Evolutionary conservation across 352 stramenopile genomes (phyloP), one percentile per base, ranked within the genome.

Genomic region (Globisporangium cylindrosporum): DNA sequence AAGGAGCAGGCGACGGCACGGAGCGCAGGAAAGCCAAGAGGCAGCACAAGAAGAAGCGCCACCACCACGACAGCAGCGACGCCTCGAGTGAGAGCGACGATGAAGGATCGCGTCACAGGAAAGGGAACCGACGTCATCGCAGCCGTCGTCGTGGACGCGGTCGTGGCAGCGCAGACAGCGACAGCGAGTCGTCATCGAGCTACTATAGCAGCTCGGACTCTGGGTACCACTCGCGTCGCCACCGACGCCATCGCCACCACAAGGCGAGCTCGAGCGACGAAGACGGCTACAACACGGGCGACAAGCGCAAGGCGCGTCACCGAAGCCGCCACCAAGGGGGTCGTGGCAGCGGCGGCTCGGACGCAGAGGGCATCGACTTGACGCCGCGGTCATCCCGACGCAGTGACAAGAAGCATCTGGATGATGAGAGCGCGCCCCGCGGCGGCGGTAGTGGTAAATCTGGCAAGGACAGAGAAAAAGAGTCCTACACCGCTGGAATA

Each of bases 241-340:
- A 74, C 32, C 73, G 81, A 27, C 82, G 81, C 54, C 77, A 75
- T 34, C 79, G 69, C 22, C 60, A 73, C 63, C 76, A 76, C 41
- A 72, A 73, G 43, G 68, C 68, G 43, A 87, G 68, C 61, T 91
- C 82, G 10, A 89, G 80, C 54, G 81, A 90, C 15, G 83, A 88
- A 1, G 75, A 84, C 8, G 75, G 84, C 10, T 74, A 82, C 2
- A 82, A 86, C 58, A 83, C 76, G 63, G 56, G 32, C 18, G 77
- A 88, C 63, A 83, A 87, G 61, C 81, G 73, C 51, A 71, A 71
- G 58, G 25, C 78, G 72, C 15, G 73, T 64, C 38, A 65, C 62
- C 7, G 73, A 64, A 10, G 62, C 51, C 24, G 63, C 25, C 29
- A 41, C 27, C 80, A 77, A 15, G 38, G 12, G 38, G 78, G 86